These are phyloP conservation scores for Cercospora sp. DNA, from an alignment of 2,329 filamentous ascomycete species.

Conservation along the genomic window DNA sequence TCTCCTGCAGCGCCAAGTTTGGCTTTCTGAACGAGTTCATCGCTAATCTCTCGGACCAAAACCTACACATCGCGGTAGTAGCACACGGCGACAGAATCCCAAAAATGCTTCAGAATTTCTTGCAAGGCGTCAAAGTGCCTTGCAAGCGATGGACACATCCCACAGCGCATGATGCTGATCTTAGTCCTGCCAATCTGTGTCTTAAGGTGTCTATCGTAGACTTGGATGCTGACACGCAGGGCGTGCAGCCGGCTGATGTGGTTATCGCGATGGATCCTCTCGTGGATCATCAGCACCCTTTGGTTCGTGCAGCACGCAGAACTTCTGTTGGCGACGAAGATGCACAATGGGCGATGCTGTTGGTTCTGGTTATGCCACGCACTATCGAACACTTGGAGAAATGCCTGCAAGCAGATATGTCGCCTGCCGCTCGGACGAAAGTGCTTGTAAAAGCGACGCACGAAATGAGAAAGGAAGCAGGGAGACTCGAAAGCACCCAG, in stretches of 20 bases:
- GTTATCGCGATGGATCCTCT: constrained; percentile 46
- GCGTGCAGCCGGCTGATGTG: constrained; percentile 39
- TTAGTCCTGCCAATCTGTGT: constrained; percentile 16
- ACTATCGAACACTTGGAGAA: constrained; percentile 49
- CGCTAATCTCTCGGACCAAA: constrained; percentile 29
- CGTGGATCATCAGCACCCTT: constrained; percentile 18
- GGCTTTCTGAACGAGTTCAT: constrained; percentile 40
- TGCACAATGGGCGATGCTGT: constrained; percentile 30
- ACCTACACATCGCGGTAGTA: constrained; percentile 37
- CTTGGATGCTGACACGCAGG: constrained; percentile 28
- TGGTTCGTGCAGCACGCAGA: constrained; percentile 19
- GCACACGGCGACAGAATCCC: constrained; percentile 34
- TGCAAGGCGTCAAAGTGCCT: constrained; percentile 17
- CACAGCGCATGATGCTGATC: constrained; percentile 11
- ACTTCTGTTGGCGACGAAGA: not conserved
- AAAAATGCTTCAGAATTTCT: constrained; percentile 39
- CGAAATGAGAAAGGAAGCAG: constrained; percentile 40
- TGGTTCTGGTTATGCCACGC: constrained; percentile 45
- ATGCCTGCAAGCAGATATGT: constrained; percentile 38
- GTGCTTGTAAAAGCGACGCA: constrained; percentile 43
- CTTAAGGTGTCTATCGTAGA: constrained; percentile 42
- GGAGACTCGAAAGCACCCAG: constrained; percentile 36
- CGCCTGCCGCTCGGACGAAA: constrained; percentile 35
- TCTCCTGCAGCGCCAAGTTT: constrained; percentile 42
- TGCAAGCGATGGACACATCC: constrained; percentile 31